A percentile compares a stretch with the other conserved stretches of the same genome.
Conservation (phyloP, 2,329 filamentous ascomycete species). For the Intubia oerlemansii region DNA sequence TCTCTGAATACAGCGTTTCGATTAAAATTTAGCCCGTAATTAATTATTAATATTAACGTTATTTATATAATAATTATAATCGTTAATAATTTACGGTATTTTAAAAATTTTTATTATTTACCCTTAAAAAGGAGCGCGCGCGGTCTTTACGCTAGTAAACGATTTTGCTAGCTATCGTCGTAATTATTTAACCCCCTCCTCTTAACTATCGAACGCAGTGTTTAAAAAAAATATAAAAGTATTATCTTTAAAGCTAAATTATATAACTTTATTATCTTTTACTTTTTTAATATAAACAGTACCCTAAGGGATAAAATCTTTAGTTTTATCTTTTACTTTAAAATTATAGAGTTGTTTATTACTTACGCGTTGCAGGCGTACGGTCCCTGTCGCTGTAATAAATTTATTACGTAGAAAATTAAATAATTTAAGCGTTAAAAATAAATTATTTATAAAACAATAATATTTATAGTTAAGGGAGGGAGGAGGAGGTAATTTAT, state of each 20-base stretch:
- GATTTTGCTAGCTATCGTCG: not conserved
- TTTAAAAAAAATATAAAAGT: not conserved
- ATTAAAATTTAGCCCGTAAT: not conserved
- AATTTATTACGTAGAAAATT: no score
- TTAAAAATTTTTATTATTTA: not conserved
- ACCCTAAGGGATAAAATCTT: not conserved
- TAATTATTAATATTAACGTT: not conserved
- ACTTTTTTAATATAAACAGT: not conserved
- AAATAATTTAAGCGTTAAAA: no score
- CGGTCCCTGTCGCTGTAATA: no score
- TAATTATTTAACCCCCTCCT: not conserved
- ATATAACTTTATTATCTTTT: not conserved
- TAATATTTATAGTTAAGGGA: no score
- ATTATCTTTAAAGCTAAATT: slow-evolving; percentile 1
- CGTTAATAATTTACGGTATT: not conserved
- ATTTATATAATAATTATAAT: not conserved
- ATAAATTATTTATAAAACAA: no score
- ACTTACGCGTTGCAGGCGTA: no score
- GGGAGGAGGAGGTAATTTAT: no score
- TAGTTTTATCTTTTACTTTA: not conserved
- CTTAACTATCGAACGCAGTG: not conserved
- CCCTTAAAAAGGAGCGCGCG: not conserved
- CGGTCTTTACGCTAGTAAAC: not conserved
- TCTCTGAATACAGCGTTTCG: not conserved
- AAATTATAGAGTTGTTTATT: no score